Evolutionary conservation across 2,329 filamentous ascomycete species (phyloP).

Genomic region (Sordariomycetes sp.): DNA sequence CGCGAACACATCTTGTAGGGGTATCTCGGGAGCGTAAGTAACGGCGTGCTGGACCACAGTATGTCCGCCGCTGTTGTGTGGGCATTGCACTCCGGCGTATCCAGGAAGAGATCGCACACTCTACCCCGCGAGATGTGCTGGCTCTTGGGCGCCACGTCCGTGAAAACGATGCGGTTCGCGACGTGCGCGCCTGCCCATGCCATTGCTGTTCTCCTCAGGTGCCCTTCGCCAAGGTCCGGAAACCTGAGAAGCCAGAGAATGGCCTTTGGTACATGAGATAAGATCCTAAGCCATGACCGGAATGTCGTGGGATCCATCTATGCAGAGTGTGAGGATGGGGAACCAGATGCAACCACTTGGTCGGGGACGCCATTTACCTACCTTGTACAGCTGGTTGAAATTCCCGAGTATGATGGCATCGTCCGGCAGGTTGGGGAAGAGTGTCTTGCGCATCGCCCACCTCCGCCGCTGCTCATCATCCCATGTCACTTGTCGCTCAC

Average conservation of each 20-base stretch:
- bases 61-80: slow-evolving; percentile 96
- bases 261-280: slow-evolving; percentile 72
- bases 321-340: slow-evolving; percentile 8
- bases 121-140: slow-evolving; percentile 86
- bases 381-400: slow-evolving; percentile 98
- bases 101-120: slow-evolving; percentile 87
- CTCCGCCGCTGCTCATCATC: slow-evolving; percentile 66
- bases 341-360: neutral
- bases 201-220: slow-evolving; percentile 67
- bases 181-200: slow-evolving; percentile 78
- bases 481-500: slow-evolving; percentile 61
- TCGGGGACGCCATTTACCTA: slow-evolving; percentile 22
- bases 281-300: slow-evolving; percentile 85
- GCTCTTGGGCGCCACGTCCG: slow-evolving; percentile 90
- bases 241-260: slow-evolving; percentile 95
- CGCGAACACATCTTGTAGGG: slow-evolving; percentile 98
- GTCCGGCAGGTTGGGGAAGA: slow-evolving; percentile 74
- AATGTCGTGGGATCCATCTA: slow-evolving; percentile 97
- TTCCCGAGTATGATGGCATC: slow-evolving; percentile 88
- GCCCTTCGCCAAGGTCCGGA: slow-evolving; percentile 80
- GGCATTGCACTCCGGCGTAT: slow-evolving; percentile 95
- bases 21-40: slow-evolving; percentile 83
- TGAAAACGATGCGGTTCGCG: slow-evolving; percentile 80
- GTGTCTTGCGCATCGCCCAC: slow-evolving; percentile 85
- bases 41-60: slow-evolving; percentile 87